Percentiles rank a stretch among this genome's conserved stretches.
Conservation (phyloP, 2,329 filamentous ascomycete genomes). For the Hypomyces perniciosus region DNA sequence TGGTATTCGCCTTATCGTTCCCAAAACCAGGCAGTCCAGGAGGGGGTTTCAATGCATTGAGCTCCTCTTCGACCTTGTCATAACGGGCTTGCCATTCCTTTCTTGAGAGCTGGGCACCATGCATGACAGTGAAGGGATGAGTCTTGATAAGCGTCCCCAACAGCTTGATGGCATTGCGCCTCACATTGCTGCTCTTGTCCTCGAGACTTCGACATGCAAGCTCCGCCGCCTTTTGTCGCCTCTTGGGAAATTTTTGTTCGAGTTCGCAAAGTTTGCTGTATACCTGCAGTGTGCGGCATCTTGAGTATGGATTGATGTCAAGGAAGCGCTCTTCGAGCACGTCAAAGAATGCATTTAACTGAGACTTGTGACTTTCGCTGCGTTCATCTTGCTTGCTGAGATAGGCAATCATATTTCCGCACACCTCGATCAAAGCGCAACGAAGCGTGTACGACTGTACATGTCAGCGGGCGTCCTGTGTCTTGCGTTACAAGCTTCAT, state of each 20-base stretch:
- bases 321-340: slow-evolving; percentile 93
- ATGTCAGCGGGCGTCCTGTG: slow-evolving; percentile 19
- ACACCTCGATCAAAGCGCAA: slow-evolving; percentile 92
- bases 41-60: slow-evolving; percentile 76
- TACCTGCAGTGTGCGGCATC: slow-evolving; percentile 86
- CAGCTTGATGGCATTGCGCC: slow-evolving; percentile 90
- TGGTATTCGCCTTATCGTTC: slow-evolving; percentile 59
- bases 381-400: slow-evolving; percentile 87
- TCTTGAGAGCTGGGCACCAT: slow-evolving; percentile 76
- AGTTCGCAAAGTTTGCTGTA: slow-evolving; percentile 87
- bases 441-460: slow-evolving; percentile 79
- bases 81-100: slow-evolving; percentile 82
- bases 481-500: not conserved
- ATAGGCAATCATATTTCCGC: slow-evolving; percentile 88
- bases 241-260: slow-evolving; percentile 93
- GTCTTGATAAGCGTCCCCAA: slow-evolving; percentile 84
- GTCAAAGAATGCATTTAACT: slow-evolving; percentile 95
- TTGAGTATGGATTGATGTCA: slow-evolving; percentile 93
- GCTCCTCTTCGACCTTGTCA: slow-evolving; percentile 74
- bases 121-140: slow-evolving; percentile 88
- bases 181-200: slow-evolving; percentile 97
- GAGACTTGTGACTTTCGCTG: slow-evolving; percentile 86
- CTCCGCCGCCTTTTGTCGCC: slow-evolving; percentile 80
- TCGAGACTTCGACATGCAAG: slow-evolving; percentile 83
- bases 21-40: slow-evolving; percentile 58